phyloP scores from a whole-genome alignment of 2,329 filamentous ascomycete genomes.

The Biscogniauxia mediterranea region DNA sequence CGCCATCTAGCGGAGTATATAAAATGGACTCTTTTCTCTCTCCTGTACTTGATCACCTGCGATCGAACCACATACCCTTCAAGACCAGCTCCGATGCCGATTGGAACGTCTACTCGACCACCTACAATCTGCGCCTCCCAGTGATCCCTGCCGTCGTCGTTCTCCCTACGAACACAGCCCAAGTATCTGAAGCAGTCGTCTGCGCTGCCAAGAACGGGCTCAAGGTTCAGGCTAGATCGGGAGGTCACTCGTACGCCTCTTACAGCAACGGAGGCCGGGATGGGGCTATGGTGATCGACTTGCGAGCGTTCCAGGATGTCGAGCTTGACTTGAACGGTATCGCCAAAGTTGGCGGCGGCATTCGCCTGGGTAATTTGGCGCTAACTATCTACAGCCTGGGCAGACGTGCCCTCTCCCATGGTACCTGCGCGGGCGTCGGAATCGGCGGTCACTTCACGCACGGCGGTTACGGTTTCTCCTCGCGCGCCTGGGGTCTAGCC shows the following conservation, averaged over 20 bases:
- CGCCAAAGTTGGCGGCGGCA: slow-evolving; percentile 40
- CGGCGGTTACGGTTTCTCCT: slow-evolving; percentile 43
- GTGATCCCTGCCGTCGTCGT: slow-evolving; percentile 23
- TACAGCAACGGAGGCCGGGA: slow-evolving; percentile 39
- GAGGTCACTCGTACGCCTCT: slow-evolving; percentile 50
- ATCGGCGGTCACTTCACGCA: slow-evolving; percentile 46
- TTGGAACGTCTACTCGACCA: slow-evolving; percentile 20
- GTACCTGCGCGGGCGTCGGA: slow-evolving; percentile 46
- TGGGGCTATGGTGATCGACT: slow-evolving; percentile 35
- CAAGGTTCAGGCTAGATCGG: slow-evolving; percentile 48
- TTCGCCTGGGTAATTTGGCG: slow-evolving; percentile 44
- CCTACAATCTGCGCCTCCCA: slow-evolving; percentile 27
- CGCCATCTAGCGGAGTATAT: not conserved
- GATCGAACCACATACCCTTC: slow-evolving; percentile 1
- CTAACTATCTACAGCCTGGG: slow-evolving; percentile 34
- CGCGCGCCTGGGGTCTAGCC: slow-evolving; percentile 49
- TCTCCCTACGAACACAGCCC: slow-evolving; percentile 23
- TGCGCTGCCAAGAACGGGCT: slow-evolving; percentile 37
- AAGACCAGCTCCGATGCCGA: slow-evolving; percentile 14
- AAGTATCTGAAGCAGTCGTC: slow-evolving; percentile 40
- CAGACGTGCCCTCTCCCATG: slow-evolving; percentile 39
- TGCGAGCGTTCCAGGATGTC: slow-evolving; percentile 31
- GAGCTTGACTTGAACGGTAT: slow-evolving; percentile 19
- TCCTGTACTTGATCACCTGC: slow-evolving; percentile 2
- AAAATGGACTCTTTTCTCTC: not conserved